Conservation (phyloP, 768 basidiomycete genomes). For the Nidula microcarpa region DNA sequence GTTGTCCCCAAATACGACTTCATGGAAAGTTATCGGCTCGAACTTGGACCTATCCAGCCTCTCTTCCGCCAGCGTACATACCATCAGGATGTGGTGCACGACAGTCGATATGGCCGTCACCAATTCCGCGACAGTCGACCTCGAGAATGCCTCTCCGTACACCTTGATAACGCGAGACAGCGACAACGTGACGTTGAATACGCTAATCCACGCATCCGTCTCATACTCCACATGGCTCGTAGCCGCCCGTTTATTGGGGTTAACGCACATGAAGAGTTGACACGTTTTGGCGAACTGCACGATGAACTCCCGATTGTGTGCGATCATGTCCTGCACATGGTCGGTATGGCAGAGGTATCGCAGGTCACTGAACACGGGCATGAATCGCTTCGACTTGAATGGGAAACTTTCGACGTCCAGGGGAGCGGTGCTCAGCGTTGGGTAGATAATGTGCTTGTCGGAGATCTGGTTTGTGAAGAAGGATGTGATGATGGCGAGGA, state of each 20-base stretch:
- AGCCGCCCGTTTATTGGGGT: slow-evolving; percentile 82
- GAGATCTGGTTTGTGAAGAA: slow-evolving; percentile 92
- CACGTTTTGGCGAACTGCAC: slow-evolving; percentile 72
- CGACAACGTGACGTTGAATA: slow-evolving; percentile 93
- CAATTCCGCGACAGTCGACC: slow-evolving; percentile 54
- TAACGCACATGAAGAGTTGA: slow-evolving; percentile 90
- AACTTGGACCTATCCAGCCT: slow-evolving; percentile 68
- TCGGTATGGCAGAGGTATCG: slow-evolving; percentile 81
- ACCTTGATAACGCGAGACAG: slow-evolving; percentile 86
- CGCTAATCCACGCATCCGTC: slow-evolving; percentile 94
- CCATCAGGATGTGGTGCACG: slow-evolving; percentile 66
- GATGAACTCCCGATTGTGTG: slow-evolving; percentile 63
- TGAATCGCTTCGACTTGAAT: slow-evolving; percentile 94
- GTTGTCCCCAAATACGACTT: slow-evolving; percentile 59
- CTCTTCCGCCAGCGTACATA: slow-evolving; percentile 65
- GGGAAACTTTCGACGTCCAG: slow-evolving; percentile 83
- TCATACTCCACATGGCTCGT: slow-evolving; percentile 93
- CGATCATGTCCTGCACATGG: slow-evolving; percentile 78
- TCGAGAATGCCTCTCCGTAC: slow-evolving; percentile 81
- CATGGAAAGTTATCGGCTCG: slow-evolving; percentile 56
- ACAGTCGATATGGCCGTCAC: slow-evolving; percentile 66
- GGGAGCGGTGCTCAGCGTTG: slow-evolving; percentile 20
- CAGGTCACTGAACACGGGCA: slow-evolving; percentile 91
- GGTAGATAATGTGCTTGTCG: slow-evolving; percentile 62
- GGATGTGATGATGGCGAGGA: slow-evolving; percentile 80